Conservation (phyloP, 371 early-diverging fungal species). For the Thermomucor indicae-seudaticae region DNA sequence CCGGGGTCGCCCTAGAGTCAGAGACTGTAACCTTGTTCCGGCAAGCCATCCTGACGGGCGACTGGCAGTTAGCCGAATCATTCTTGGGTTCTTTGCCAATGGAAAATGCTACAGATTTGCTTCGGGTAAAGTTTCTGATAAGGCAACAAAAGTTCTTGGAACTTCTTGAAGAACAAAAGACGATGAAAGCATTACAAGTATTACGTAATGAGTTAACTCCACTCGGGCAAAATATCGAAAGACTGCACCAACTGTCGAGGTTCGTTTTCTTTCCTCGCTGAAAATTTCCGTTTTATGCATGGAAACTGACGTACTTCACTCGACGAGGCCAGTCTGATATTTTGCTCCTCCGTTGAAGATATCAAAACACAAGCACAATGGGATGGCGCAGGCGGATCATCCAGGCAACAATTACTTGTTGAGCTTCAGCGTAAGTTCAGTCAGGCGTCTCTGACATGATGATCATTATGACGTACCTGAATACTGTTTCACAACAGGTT, state of each 20-base stretch:
- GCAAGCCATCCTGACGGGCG: slow-evolving; percentile 60
- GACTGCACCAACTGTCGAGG: slow-evolving; percentile 48
- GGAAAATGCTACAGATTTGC: slow-evolving; percentile 6
- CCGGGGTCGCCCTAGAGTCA: slow-evolving; percentile 68
- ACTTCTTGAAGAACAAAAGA: slow-evolving; percentile 56
- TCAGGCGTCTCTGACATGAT: no score
- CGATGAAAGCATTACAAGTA: slow-evolving; percentile 63
- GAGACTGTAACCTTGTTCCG: slow-evolving; percentile 57
- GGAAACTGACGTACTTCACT: background rate
- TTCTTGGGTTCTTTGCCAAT: slow-evolving; percentile 37
- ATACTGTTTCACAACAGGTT: slow-evolving; percentile 33
- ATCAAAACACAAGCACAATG: slow-evolving; percentile 63
- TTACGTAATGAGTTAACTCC: slow-evolving; percentile 75
- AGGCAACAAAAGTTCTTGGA: slow-evolving; percentile 84
- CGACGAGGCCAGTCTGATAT: slow-evolving; percentile 59
- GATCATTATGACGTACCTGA: background rate
- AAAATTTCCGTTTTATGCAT: background rate
- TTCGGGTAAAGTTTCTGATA: slow-evolving; percentile 60
- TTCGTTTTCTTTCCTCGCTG: background rate
- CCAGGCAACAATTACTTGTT: slow-evolving; percentile 61
- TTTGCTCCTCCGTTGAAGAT: slow-evolving; percentile 62
- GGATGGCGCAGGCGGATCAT: slow-evolving; percentile 75
- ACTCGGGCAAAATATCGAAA: slow-evolving; percentile 52
- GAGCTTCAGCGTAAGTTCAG: slow-evolving; percentile 60
- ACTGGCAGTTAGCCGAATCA: slow-evolving; percentile 68